These are phyloP conservation scores for Letharia lupina DNA, from an alignment of 495 filamentous ascomycete genomes.

Conservation along the genomic window DNA sequence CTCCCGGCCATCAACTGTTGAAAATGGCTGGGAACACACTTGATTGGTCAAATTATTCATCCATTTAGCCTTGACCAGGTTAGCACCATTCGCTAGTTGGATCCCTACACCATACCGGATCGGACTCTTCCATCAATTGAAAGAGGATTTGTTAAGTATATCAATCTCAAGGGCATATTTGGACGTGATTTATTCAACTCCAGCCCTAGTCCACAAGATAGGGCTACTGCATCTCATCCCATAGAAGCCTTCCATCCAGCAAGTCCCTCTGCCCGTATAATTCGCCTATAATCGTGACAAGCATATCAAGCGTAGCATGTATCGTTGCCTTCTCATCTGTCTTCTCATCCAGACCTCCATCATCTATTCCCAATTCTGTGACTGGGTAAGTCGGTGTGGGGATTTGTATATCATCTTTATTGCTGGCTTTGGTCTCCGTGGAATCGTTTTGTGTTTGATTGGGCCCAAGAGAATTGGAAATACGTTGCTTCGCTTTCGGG, in stretches of 20 bases:
- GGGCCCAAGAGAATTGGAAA: not conserved
- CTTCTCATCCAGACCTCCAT: not conserved
- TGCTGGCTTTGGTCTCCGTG: slow-evolving; percentile 3
- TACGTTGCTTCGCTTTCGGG: not conserved
- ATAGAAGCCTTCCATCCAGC: slow-evolving; percentile 56
- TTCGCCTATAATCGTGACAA: slow-evolving; percentile 81
- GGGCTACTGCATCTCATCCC: slow-evolving; percentile 26
- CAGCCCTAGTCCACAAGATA: not conserved
- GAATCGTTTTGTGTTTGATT: not conserved
- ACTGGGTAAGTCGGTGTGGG: not conserved
- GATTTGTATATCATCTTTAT: slow-evolving; percentile 6
- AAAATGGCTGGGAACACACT: too few relatives aligned
- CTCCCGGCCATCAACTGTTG: too few relatives aligned
- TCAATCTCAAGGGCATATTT: not conserved
- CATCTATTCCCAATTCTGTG: not conserved
- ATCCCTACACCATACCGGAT: too few relatives aligned
- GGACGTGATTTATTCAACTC: not conserved
- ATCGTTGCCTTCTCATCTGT: not conserved
- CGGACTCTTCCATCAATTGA: too few relatives aligned
- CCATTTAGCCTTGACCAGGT: too few relatives aligned
- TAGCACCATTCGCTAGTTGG: too few relatives aligned
- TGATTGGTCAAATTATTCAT: too few relatives aligned
- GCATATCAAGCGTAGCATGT: slow-evolving; percentile 70
- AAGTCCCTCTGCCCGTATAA: slow-evolving; percentile 87
- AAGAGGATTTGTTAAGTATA: not conserved